phyloP scores from a whole-genome alignment of 495 filamentous ascomycete species.

The Penicillium ucsense region DNA sequence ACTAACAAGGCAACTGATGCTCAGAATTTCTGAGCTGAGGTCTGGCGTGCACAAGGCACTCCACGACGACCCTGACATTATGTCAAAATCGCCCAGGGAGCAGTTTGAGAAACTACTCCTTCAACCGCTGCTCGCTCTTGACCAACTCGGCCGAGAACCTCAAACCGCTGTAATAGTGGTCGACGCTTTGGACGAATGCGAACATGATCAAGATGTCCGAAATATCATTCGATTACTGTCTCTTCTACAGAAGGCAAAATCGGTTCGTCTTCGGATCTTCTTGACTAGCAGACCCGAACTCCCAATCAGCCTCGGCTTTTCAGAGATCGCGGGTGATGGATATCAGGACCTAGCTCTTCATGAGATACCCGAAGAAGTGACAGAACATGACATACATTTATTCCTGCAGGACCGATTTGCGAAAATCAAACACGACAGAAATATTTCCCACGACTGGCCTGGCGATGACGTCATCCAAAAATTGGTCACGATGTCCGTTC shows the following conservation, averaged over 20 bases:
- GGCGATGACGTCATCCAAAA: slow-evolving; percentile 6
- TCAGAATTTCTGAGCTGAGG: slow-evolving; percentile 13
- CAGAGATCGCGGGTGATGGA: slow-evolving; percentile 1
- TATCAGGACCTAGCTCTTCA: slow-evolving; percentile 17
- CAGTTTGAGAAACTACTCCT: slow-evolving; percentile 43
- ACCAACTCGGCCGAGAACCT: background rate
- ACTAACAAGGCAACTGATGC: slow-evolving; percentile 30
- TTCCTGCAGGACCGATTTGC: background rate
- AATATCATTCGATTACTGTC: slow-evolving; percentile 27
- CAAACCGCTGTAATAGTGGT: slow-evolving; percentile 27
- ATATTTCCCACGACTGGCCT: slow-evolving; percentile 32
- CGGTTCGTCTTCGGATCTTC: slow-evolving; percentile 14
- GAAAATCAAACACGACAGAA: slow-evolving; percentile 4
- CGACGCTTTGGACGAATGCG: slow-evolving; percentile 46
- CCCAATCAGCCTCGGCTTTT: slow-evolving; percentile 24
- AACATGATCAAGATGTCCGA: slow-evolving; percentile 23
- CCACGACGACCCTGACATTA: slow-evolving; percentile 20
- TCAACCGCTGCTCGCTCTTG: slow-evolving; percentile 18
- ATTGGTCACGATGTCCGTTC: slow-evolving; percentile 12
- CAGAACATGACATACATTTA: slow-evolving; percentile 18
- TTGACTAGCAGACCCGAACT: slow-evolving; percentile 38
- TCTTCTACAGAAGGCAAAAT: slow-evolving; percentile 1
- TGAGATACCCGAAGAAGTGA: slow-evolving; percentile 6
- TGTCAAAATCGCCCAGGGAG: slow-evolving; percentile 23
- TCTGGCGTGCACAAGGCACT: slow-evolving; percentile 24